These are phyloP conservation scores for Aspergillus bombycis DNA, from an alignment of 2,329 filamentous ascomycete species.

Conservation along the genomic window DNA sequence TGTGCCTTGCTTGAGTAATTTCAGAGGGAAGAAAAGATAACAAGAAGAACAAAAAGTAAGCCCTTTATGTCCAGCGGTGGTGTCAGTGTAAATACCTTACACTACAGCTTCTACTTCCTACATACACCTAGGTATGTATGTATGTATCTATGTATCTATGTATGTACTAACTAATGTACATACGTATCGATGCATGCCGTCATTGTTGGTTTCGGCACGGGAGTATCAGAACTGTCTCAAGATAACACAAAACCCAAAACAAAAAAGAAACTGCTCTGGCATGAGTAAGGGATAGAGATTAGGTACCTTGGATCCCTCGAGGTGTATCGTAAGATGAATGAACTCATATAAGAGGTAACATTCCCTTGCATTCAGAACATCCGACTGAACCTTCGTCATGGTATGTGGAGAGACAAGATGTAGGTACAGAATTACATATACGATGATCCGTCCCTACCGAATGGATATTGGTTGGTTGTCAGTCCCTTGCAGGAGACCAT, in stretches of 20 bases:
- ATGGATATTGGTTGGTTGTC: not conserved
- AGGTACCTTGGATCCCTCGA: not conserved
- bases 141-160: not conserved
- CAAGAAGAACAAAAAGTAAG: too few species aligned
- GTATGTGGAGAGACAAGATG: not conserved
- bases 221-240: not conserved
- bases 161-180: too few species aligned
- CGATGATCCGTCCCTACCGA: not conserved
- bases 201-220: not conserved
- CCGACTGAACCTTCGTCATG: not conserved
- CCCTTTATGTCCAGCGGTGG: not conserved
- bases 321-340: not conserved
- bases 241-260: not conserved
- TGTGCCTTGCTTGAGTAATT: not conserved
- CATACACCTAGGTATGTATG: not conserved
- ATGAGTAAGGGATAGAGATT: slow-evolving; percentile 9
- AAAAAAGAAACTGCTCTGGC: slow-evolving; percentile 1
- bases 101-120: not conserved
- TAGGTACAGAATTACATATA: slow-evolving; percentile 1
- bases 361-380: not conserved
- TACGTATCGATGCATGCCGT: not conserved
- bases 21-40: not conserved
- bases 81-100: not conserved
- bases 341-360: not conserved
- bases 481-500: slow-evolving; percentile 4